A percentile compares a stretch with the other conserved stretches of the same genome.
Conservation (phyloP, 2,329 filamentous ascomycete species). For the Berkeleyomyces rouxiae region DNA sequence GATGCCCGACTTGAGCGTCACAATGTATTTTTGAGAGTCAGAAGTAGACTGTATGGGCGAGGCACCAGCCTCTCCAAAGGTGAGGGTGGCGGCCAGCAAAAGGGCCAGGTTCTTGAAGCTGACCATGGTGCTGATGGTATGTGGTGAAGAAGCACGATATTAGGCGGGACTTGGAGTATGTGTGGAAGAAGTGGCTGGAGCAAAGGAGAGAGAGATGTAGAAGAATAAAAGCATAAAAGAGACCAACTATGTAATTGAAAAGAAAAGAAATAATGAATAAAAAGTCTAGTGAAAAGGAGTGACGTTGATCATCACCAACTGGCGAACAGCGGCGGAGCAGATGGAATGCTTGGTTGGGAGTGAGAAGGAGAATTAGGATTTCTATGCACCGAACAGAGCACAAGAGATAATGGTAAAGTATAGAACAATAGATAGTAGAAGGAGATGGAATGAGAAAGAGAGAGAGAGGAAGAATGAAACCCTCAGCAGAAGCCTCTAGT, state of each 20-base stretch:
- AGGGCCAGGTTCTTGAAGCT: slow-evolving; percentile 15
- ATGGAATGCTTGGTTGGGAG: neutral
- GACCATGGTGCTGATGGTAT: slow-evolving; percentile 13
- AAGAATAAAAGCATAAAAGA: neutral
- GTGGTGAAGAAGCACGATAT: neutral
- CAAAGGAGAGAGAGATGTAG: neutral
- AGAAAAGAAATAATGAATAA: neutral
- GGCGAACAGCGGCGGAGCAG: neutral
- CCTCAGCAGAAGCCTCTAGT: neutral
- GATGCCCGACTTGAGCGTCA: slow-evolving; percentile 27
- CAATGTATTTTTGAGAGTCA: slow-evolving; percentile 27
- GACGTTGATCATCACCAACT: neutral
- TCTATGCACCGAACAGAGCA: neutral
- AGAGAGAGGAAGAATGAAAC: neutral
- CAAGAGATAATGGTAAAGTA: neutral
- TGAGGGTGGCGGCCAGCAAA: slow-evolving; percentile 14
- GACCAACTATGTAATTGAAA: neutral
- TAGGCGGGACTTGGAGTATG: neutral
- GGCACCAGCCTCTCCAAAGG: slow-evolving; percentile 15
- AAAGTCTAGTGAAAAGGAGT: neutral
- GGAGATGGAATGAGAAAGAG: neutral
- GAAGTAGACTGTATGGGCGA: neutral
- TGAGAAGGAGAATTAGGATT: neutral
- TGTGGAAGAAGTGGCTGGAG: neutral
- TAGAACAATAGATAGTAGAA: neutral